These are phyloP conservation scores for Entonaema liquescens DNA, from an alignment of 495 filamentous ascomycete genomes.

Conservation along the genomic window DNA sequence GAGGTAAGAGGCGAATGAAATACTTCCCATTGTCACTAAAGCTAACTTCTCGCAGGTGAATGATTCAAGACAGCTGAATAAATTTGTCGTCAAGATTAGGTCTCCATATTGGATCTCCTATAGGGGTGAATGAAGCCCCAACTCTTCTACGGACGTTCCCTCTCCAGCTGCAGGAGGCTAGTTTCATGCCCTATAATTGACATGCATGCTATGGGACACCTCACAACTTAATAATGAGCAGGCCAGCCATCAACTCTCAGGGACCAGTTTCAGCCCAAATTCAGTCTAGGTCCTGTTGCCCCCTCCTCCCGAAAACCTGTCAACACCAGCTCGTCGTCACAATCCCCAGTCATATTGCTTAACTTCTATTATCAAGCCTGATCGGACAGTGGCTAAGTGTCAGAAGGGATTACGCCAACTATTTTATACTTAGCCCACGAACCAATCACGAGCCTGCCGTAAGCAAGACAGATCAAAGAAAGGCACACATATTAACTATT, in stretches of 20 bases:
- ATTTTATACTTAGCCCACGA: too few species aligned
- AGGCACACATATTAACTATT: not conserved
- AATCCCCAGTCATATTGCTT: not conserved
- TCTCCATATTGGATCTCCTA: not conserved
- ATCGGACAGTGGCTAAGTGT: not conserved
- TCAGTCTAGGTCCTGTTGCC: not conserved
- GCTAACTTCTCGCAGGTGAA: not conserved
- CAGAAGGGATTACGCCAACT: too few species aligned
- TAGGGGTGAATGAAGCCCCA: too few species aligned
- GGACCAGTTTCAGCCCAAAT: not conserved
- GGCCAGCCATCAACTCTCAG: not conserved
- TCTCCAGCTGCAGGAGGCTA: too few species aligned
- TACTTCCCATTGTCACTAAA: not conserved
- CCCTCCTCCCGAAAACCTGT: not conserved
- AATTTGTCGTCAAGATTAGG: not conserved
- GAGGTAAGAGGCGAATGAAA: not conserved
- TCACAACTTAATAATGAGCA: too few species aligned
- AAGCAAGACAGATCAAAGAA: too few species aligned
- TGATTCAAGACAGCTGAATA: not conserved
- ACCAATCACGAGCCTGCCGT: too few species aligned
- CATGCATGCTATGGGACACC: too few species aligned
- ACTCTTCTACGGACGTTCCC: too few species aligned
- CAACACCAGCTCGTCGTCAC: not conserved
- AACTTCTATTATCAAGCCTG: not conserved
- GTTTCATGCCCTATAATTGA: too few species aligned